These are phyloP conservation scores for Didymella glomerata DNA, from an alignment of 2,329 filamentous ascomycete species.

Conservation along the genomic window DNA sequence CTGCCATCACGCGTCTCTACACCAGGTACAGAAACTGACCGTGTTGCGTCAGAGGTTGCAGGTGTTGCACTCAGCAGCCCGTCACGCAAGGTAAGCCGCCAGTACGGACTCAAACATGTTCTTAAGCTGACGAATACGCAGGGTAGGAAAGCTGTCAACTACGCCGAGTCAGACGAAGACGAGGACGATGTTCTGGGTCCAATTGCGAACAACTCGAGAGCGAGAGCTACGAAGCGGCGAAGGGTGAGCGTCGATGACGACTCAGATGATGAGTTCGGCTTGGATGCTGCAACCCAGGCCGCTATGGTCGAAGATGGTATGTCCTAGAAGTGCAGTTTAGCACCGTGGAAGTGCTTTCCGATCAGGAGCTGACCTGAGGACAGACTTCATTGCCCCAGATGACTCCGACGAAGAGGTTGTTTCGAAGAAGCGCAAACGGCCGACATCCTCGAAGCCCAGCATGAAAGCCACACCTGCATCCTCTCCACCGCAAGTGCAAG, in stretches of 20 bases:
- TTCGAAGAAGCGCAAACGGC: constrained; percentile 75
- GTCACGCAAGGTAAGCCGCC: constrained; percentile 72
- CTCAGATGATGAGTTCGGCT: constrained; percentile 72
- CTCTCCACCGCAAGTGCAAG: constrained; percentile 47
- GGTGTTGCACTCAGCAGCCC: constrained; percentile 71
- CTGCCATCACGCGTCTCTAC: constrained; percentile 54
- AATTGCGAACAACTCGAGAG: constrained; percentile 55
- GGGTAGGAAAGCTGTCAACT: constrained; percentile 74
- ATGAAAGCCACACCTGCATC: constrained; percentile 60
- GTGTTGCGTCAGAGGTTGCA: constrained; percentile 53
- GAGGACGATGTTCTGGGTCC: constrained; percentile 75
- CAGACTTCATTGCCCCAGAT: constrained; percentile 86
- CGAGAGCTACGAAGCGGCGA: constrained; percentile 63
- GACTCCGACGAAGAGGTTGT: constrained; percentile 72
- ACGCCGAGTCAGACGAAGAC: constrained; percentile 81
- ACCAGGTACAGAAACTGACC: constrained; percentile 54
- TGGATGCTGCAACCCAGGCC: constrained; percentile 64
- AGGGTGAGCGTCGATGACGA: constrained; percentile 71
- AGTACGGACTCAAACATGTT: not conserved
- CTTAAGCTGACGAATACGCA: constrained; percentile 36
- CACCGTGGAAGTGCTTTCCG: not conserved
- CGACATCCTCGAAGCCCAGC: constrained; percentile 68
- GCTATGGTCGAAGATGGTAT: constrained; percentile 64
- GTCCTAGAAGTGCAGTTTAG: not conserved
- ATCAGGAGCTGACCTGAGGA: not conserved